A percentile compares a stretch with the other conserved stretches of the same genome.
phyloP scores from a whole-genome alignment of 75 land plant species.

The Pseudotsuga menziesii region DNA sequence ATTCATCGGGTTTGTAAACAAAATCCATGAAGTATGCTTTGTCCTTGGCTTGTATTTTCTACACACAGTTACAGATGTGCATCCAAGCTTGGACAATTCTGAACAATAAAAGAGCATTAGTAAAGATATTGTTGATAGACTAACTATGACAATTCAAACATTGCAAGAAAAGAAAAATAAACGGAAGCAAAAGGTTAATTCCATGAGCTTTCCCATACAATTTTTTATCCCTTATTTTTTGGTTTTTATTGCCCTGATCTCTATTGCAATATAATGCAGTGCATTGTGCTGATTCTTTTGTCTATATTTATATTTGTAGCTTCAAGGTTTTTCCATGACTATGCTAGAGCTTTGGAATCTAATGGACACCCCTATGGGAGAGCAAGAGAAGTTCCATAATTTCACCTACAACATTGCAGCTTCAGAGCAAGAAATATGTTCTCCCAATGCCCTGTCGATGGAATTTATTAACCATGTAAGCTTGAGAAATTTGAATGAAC shows the following conservation, averaged over 20 bases:
- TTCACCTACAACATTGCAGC: no score
- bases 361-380: no score
- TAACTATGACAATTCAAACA: slow-evolving; percentile 31
- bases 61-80: no score
- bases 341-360: no score
- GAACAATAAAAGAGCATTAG: slow-evolving; percentile 55
- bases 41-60: slow-evolving; percentile 65
- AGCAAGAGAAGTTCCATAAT: no score
- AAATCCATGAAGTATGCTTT: slow-evolving; percentile 45
- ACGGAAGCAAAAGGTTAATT: slow-evolving; percentile 59
- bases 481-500: background rate
- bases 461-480: slow-evolving; percentile 47
- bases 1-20: no score
- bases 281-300: background rate
- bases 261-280: no score
- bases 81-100: slow-evolving; percentile 70
- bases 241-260: background rate
- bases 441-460: slow-evolving; percentile 45
- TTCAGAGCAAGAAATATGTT: no score
- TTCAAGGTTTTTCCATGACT: slow-evolving; percentile 67
- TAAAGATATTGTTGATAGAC: slow-evolving; percentile 51
- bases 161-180: slow-evolving; percentile 52
- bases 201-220: background rate
- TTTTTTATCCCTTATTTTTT: slow-evolving; percentile 1
- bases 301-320: slow-evolving; percentile 23